Base-by-base conservation (phyloP, 1,139 yeast species). In the Hemisphaericaspora subhashii region DNA sequence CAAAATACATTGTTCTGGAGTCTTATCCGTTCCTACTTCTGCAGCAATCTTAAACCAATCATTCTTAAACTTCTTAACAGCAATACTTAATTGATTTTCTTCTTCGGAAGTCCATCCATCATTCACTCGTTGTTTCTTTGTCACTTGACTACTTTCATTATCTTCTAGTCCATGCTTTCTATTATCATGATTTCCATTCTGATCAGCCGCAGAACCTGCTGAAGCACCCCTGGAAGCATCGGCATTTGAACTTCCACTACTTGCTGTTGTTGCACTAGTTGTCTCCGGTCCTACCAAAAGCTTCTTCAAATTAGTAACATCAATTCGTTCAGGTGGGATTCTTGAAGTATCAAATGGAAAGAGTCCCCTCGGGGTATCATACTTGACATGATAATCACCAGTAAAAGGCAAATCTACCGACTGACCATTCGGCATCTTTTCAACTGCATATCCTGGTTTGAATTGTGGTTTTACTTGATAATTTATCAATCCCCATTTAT, bases 401-500 rank as follows among this genome's bases (percentile, higher is more conserved):
- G 90, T 79, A 48, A 70, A 79, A 9, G 89, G 90, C 40, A 72
- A 63, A 4, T 74, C 74, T 22, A 68, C 74, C 53, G 61, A 67
- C 28, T 58, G 60, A 1, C 76, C 77, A 50, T 69, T 68, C 15
- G 74, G 72, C 37, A 68, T 50, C 36, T 86, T 86, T 48, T 83
- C 88, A 24, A 82, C 70, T 1, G 74, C 72, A 41, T 79, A 76
- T 33, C 79, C 79, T 2, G 90, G 88, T 50, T 80, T 74, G 44
- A 79, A 66, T 46, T 77, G 82, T 2, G 90, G 86, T 48, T 77
- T 73, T 1, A 83, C 96, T 62, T 92, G 98, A 58, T 94, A 94
- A 61, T 94, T 94, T 41, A 94, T 88, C 42, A 94, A 70, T 0
- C 99, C 99, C 99, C 99, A 94, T 60, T 86, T 87, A 56, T 81